Percentiles rank a stretch among this genome's conserved stretches.
Evolutionary conservation across 2,329 filamentous ascomycete species (phyloP).

Genomic region (Tolypocladium amazonense): DNA sequence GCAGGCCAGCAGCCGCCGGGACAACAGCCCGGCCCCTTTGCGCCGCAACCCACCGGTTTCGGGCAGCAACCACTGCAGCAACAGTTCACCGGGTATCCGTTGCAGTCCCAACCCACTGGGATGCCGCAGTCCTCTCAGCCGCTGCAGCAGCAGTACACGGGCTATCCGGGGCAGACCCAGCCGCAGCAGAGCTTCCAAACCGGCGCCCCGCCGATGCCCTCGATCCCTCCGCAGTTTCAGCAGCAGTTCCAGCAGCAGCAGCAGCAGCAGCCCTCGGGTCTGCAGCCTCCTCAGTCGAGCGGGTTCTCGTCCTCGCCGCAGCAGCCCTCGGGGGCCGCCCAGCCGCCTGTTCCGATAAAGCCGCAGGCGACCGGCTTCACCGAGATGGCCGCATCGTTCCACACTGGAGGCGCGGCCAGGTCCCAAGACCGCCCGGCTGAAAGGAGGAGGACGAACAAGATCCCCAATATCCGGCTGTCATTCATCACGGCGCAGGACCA

Average conservation of each 20-base stretch:
- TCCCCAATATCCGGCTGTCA: constrained; percentile 86
- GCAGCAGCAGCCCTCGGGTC: constrained; percentile 18
- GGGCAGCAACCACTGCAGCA: constrained; percentile 40
- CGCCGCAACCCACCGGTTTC: constrained; percentile 50
- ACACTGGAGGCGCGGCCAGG: constrained; percentile 35
- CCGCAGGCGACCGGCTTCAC: constrained; percentile 56
- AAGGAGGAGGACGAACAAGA: constrained; percentile 57
- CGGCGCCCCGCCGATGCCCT: constrained; percentile 47
- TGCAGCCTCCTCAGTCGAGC: constrained; percentile 30
- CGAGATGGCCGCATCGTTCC: constrained; percentile 58
- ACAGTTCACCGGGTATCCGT: constrained; percentile 51
- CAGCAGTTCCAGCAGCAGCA: constrained; percentile 47
- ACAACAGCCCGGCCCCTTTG: constrained; percentile 44
- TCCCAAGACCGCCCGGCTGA: constrained; percentile 33
- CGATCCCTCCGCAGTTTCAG: constrained; percentile 50
- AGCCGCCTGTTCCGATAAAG: constrained; percentile 50
- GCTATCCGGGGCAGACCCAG: constrained; percentile 40
- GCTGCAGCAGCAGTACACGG: constrained; percentile 58
- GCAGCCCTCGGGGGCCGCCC: constrained; percentile 34
- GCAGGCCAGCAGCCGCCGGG: constrained; percentile 28
- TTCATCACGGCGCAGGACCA: constrained; percentile 96
- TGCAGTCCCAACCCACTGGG: constrained; percentile 34
- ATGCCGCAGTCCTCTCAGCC: constrained; percentile 47
- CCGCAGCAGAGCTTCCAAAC: constrained; percentile 53
- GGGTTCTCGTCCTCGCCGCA: constrained; percentile 39